Conservation (phyloP, 495 filamentous ascomycete genomes). For the Bryoglossum gracile region DNA sequence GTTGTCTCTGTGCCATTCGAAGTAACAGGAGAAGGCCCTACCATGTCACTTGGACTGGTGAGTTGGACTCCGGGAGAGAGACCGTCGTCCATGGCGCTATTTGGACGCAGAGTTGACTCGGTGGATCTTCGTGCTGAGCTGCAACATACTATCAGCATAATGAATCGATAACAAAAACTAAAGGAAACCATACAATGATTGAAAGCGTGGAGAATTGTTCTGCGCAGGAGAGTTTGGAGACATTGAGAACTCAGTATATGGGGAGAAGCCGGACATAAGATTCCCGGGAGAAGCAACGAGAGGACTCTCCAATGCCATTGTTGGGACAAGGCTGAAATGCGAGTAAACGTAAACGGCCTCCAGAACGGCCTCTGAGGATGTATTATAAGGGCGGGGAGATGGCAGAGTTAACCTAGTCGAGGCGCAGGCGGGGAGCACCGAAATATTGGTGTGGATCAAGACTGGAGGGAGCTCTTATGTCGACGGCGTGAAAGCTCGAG, state of each 20-base stretch:
- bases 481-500: too few species aligned
- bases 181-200: slow-evolving; percentile 19
- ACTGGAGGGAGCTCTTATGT: slow-evolving; percentile 2
- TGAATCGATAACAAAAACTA: background rate
- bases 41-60: slow-evolving; percentile 44
- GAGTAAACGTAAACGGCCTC: slow-evolving; percentile 12
- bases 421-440: background rate
- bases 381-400: slow-evolving; percentile 12
- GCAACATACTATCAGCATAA: slow-evolving; percentile 6
- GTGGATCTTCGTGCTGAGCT: slow-evolving; percentile 25
- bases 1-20: slow-evolving; percentile 66
- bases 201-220: slow-evolving; percentile 20
- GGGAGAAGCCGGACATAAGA: slow-evolving; percentile 52
- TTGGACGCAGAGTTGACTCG: slow-evolving; percentile 20
- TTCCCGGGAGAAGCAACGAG: slow-evolving; percentile 33
- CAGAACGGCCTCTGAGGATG: slow-evolving; percentile 1
- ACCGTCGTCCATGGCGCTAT: slow-evolving; percentile 21
- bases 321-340: slow-evolving; percentile 16
- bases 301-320: slow-evolving; percentile 56
- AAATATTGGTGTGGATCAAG: slow-evolving; percentile 19
- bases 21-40: slow-evolving; percentile 70
- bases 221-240: slow-evolving; percentile 44
- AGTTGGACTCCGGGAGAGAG: slow-evolving; percentile 16
- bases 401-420: slow-evolving; percentile 4
- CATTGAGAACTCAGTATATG: slow-evolving; percentile 49